Evolutionary conservation across 139 green algal species (phyloP), one percentile per base, ranked within the genome.

Genomic region (Chlorella ohadii): DNA sequence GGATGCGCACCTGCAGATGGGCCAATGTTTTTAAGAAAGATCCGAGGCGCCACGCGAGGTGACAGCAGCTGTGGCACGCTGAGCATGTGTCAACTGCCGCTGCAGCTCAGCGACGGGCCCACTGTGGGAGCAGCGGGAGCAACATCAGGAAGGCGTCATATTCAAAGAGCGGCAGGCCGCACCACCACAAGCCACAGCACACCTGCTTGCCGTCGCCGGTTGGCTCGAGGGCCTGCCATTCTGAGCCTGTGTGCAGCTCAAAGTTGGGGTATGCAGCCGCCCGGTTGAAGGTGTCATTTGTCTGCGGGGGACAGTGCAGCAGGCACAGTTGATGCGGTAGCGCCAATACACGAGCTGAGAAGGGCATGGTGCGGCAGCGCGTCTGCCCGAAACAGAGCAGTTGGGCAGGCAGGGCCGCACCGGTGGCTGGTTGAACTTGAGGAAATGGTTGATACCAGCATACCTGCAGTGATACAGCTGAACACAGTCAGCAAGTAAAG

Each of bases 201-300:
- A 22, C 51, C 19, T 44, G 73, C n/a, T 19, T 65, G 51, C 73
- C 47, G 17, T 79, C 73, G 19, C 39, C 47, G 6, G 47, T 73
- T 56, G 86, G 27, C 65, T 76, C 68, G 12, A 90, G 75, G 27
- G 28, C 39, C 63, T 87, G 36, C 87, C 87, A 90, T 15, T 75
- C 79, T 0, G 87, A 36, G 20, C 87, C 87, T 17, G 84, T 89
- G 79, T 90, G 87, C 61, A 90, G 75, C 38, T 47, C 31, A 74
- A 90, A 90, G 59, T 77, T 83, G 67, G 78, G 59, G 71, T 87
- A 89, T 51, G 73, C 56, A 2, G 84, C 61, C 28, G 87, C 87
- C 20, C 87, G 81, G 61, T 70, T 80, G 80, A 89, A 90, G 41
- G 87, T 90, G 75, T 85, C 75, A 74, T 90, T 90, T 51, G 86